Conservation (phyloP, 305 asterid species). For the Fraxinus xanthoxyloides region DNA sequence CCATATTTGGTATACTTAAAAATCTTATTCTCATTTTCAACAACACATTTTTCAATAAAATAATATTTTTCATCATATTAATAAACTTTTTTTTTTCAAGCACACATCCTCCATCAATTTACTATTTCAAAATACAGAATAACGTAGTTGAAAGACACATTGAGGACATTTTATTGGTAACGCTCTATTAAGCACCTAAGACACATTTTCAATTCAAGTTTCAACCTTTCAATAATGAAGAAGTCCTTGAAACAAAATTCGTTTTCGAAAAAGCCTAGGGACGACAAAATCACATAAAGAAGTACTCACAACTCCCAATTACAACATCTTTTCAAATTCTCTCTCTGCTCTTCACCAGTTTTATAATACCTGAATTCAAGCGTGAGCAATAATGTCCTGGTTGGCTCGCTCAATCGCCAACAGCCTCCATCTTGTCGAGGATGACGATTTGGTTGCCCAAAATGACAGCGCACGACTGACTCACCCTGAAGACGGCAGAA, state of each 20-base stretch:
- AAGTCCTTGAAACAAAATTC: background rate
- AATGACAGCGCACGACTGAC: constrained; percentile 22
- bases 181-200: background rate
- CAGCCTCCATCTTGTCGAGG: constrained; percentile 65
- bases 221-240: background rate
- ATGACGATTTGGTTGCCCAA: constrained; percentile 6
- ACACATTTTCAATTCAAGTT: background rate
- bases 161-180: background rate
- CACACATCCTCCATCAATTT: too few species aligned
- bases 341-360: background rate
- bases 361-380: background rate
- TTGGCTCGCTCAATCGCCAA: background rate
- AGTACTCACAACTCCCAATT: background rate
- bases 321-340: background rate
- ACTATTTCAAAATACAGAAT: too few species aligned
- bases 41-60: too few species aligned
- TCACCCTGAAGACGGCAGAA: constrained; percentile 18
- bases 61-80: too few species aligned
- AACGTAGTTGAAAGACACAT: too few species aligned
- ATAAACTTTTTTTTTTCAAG: too few species aligned
- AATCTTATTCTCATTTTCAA: too few species aligned
- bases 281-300: background rate
- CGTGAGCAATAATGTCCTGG: background rate
- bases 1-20: too few species aligned
- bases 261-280: background rate